Evolutionary conservation across 805 yeast species (phyloP).

Genomic region (Candida silvicultrix): DNA sequence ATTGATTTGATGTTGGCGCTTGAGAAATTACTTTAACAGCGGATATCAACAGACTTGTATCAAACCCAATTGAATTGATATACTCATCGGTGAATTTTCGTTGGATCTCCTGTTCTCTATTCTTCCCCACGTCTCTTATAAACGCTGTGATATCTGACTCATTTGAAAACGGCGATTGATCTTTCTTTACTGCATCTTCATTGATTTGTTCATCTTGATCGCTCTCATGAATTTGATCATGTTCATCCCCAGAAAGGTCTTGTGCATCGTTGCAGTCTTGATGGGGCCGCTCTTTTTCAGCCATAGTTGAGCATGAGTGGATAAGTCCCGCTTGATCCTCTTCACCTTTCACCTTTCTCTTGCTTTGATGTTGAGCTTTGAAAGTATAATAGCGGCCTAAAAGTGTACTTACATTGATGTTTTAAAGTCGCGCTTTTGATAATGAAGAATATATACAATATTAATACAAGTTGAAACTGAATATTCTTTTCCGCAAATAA

Average conservation of each 20-base stretch:
- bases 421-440: no score
- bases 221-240: background rate
- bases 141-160: background rate
- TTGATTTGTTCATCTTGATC: background rate
- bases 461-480: no score
- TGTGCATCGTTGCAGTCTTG: background rate
- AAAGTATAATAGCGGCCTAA: no score
- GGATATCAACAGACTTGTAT: background rate
- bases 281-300: no score
- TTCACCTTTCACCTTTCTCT: no score
- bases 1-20: constrained; percentile 3
- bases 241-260: background rate
- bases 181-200: background rate
- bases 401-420: no score
- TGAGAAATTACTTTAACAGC: constrained; percentile 1
- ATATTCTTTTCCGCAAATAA: no score
- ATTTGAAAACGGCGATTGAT: background rate
- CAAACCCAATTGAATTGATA: background rate
- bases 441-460: no score
- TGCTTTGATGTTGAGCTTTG: no score
- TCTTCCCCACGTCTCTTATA: background rate
- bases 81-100: background rate
- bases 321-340: no score
- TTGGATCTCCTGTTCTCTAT: background rate
- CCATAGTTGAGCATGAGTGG: no score